Evolutionary conservation across 345 rosid genomes (phyloP).

Genomic region (Brassica rapa): DNA sequence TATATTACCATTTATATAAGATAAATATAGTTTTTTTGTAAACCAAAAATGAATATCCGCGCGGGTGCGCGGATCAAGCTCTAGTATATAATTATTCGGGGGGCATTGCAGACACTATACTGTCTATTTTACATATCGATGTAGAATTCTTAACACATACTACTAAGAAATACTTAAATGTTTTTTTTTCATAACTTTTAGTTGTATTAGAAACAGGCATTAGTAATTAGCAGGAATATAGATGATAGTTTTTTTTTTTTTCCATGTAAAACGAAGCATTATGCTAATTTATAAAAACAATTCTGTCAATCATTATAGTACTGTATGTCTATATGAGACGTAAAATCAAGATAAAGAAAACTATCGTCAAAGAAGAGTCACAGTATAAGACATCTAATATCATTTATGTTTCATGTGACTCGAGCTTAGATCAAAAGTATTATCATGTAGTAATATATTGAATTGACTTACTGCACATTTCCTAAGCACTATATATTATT

Average conservation of each 20-base stretch:
- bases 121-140: not conserved
- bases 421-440: not conserved
- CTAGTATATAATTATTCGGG: too few relatives aligned
- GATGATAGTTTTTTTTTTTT: not conserved
- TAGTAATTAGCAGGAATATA: not conserved
- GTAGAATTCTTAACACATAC: not conserved
- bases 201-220: not conserved
- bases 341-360: not conserved
- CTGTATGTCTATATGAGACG: not conserved
- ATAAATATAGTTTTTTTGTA: too few relatives aligned
- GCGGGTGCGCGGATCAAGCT: too few relatives aligned
- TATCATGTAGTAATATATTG: not conserved
- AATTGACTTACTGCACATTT: constrained; percentile 22
- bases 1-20: too few relatives aligned
- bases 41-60: too few relatives aligned
- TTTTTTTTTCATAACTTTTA: not conserved
- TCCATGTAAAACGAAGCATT: not conserved
- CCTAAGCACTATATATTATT: constrained; percentile 4
- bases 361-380: not conserved
- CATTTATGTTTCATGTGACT: not conserved
- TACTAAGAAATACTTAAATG: not conserved
- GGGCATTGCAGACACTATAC: not conserved
- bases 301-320: not conserved
- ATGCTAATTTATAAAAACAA: not conserved
- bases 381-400: not conserved